Evolutionary conservation across 306 rosid species (phyloP).

Genomic region (Trifolium fragiferum): DNA sequence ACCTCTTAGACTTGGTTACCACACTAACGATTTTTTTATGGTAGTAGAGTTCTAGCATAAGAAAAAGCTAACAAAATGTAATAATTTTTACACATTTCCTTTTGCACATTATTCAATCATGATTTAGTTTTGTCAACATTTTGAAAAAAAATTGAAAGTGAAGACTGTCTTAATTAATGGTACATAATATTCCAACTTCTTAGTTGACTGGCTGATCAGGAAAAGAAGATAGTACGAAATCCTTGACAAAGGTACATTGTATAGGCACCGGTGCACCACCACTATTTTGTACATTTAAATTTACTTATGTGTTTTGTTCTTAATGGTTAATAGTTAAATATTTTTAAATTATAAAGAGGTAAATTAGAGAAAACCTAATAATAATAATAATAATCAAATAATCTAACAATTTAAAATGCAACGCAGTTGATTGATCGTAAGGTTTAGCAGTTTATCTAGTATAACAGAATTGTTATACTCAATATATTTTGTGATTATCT

Average conservation of each 20-base stretch:
- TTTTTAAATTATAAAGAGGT: too few species aligned
- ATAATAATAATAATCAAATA: too few species aligned
- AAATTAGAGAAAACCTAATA: too few species aligned
- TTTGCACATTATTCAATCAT: constrained; percentile 1
- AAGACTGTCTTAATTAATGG: constrained; percentile 26
- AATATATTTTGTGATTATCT: too few species aligned
- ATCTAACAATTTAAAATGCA: too few species aligned
- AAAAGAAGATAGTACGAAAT: constrained; percentile 24
- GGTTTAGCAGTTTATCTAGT: too few species aligned
- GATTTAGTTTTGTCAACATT: constrained; percentile 28
- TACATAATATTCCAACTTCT: constrained; percentile 36
- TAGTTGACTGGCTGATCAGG: constrained; percentile 27
- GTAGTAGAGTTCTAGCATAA: not conserved
- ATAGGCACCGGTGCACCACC: constrained; percentile 7
- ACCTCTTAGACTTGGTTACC: not conserved
- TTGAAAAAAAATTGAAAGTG: constrained; percentile 7
- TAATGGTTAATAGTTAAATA: too few species aligned
- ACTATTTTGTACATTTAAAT: too few species aligned
- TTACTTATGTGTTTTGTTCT: too few species aligned
- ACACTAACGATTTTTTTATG: not conserved
- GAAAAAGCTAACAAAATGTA: not conserved
- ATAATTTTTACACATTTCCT: not conserved
- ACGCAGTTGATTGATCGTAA: too few species aligned
- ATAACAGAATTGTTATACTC: too few species aligned
- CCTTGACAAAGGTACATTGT: constrained; percentile 1